Evolutionary conservation across 208 protist genomes (phyloP).

Genomic region (Angomonas ambiguus): DNA sequence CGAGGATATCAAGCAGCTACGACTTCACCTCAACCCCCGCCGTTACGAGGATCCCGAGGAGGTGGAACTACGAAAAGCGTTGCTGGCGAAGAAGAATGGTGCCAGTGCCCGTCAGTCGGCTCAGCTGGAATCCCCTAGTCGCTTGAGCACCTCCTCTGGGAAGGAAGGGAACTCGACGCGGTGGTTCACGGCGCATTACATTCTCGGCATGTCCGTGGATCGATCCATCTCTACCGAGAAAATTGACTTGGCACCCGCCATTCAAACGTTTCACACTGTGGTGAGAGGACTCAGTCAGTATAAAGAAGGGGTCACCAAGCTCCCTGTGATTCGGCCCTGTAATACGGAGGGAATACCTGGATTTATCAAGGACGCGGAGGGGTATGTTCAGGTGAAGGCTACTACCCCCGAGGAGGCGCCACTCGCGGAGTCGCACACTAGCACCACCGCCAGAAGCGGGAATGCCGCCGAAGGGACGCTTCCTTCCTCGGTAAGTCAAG

Average conservation of each 20-base stretch:
- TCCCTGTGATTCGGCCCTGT: conserved; percentile 61
- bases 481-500: not conserved
- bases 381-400: conserved; percentile 22
- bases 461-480: not conserved
- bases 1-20: conserved; percentile 66
- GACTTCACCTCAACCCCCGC: conserved; percentile 67
- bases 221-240: conserved; percentile 32
- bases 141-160: conserved; percentile 4
- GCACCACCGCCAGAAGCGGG: not conserved
- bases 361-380: conserved; percentile 69
- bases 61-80: conserved; percentile 38
- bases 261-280: conserved; percentile 59
- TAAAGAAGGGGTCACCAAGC: conserved; percentile 58
- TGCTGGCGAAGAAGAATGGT: conserved; percentile 17
- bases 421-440: not conserved
- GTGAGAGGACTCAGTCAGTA: conserved; percentile 71
- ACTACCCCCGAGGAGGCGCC: not conserved
- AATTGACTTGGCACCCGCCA: conserved; percentile 67
- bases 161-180: conserved; percentile 12
- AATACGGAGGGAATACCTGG: conserved; percentile 58
- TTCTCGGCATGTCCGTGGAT: conserved; percentile 82
- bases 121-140: conserved; percentile 8
- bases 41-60: conserved; percentile 81
- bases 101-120: conserved; percentile 12
- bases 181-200: conserved; percentile 70